These are phyloP conservation scores for Parsonsia alboflavescens DNA, from an alignment of 257 asterid genomes.

Conservation along the genomic window DNA sequence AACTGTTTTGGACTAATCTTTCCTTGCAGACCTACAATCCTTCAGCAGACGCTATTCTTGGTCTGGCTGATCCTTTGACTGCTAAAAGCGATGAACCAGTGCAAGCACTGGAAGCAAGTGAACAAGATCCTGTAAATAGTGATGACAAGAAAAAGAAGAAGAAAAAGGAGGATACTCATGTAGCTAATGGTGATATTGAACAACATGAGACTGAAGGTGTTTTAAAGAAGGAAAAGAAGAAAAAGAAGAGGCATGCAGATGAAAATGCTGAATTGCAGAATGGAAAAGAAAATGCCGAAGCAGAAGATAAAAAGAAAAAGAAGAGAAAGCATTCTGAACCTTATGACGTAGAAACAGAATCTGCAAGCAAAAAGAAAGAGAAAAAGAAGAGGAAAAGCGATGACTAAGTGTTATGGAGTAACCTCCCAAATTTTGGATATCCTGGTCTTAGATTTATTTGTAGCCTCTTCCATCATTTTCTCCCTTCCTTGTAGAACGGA, in stretches of 20 bases:
- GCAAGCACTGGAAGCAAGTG: conserved; percentile 23
- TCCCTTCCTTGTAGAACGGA: neutral
- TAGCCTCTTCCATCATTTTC: neutral
- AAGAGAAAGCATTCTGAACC: conserved; percentile 59
- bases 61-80: conserved; percentile 32
- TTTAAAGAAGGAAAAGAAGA: conserved; percentile 50
- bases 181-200: conserved; percentile 14
- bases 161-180: conserved; percentile 31
- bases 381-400: conserved; percentile 41
- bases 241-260: conserved; percentile 34
- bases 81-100: conserved; percentile 24
- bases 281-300: conserved; percentile 29
- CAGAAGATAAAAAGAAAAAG: conserved; percentile 44
- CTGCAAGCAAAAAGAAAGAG: conserved; percentile 35
- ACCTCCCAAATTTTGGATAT: neutral
- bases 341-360: conserved; percentile 30
- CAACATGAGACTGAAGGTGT: conserved; percentile 34
- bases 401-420: conserved; percentile 24
- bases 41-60: conserved; percentile 60
- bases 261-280: conserved; percentile 26
- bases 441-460: neutral
- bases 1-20: neutral
- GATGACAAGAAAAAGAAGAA: conserved; percentile 40
- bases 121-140: conserved; percentile 27
- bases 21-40: conserved; percentile 63